These are phyloP conservation scores for Nowakowskiella sp. DNA, from an alignment of 192 early-diverging fungal species.

Conservation along the genomic window DNA sequence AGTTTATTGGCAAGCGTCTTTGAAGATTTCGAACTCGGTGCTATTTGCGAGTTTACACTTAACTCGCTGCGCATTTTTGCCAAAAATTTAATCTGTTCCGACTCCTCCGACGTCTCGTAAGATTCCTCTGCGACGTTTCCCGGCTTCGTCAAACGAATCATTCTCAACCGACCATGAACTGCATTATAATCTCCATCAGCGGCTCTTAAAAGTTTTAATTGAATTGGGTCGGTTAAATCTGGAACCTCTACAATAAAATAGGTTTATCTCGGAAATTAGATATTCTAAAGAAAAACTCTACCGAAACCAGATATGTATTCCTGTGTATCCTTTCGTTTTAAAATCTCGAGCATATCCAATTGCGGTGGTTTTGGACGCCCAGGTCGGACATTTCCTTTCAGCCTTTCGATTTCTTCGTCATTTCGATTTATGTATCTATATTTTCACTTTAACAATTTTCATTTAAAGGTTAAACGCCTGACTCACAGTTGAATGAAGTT, in stretches of 20 bases:
- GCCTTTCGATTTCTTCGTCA: slow-evolving; percentile 46
- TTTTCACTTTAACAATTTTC: slow-evolving; percentile 8
- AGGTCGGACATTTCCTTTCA: slow-evolving; percentile 27
- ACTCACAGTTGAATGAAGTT: slow-evolving; percentile 35
- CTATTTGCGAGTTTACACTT: no score
- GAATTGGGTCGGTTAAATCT: slow-evolving; percentile 28
- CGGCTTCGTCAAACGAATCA: no score
- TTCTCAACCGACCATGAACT: no score
- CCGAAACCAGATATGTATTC: slow-evolving; percentile 38
- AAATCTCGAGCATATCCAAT: slow-evolving; percentile 22
- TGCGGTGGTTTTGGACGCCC: slow-evolving; percentile 32
- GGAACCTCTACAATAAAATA: slow-evolving; percentile 28
- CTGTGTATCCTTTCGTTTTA: slow-evolving; percentile 27
- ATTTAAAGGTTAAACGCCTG: background rate
- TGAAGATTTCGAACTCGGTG: no score
- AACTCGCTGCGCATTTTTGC: no score
- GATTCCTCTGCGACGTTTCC: no score
- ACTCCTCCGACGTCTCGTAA: no score
- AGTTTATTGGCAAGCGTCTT: no score
- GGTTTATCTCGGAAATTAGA: background rate
- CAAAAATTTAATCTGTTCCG: no score
- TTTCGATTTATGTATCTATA: slow-evolving; percentile 49
- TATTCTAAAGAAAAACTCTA: slow-evolving; percentile 9
- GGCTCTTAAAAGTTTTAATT: slow-evolving; percentile 14
- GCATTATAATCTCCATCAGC: slow-evolving; percentile 48